Percentiles rank a stretch among this genome's conserved stretches.
phyloP scores from a whole-genome alignment of 129 eudicot species.

The Escallonia rubra region DNA sequence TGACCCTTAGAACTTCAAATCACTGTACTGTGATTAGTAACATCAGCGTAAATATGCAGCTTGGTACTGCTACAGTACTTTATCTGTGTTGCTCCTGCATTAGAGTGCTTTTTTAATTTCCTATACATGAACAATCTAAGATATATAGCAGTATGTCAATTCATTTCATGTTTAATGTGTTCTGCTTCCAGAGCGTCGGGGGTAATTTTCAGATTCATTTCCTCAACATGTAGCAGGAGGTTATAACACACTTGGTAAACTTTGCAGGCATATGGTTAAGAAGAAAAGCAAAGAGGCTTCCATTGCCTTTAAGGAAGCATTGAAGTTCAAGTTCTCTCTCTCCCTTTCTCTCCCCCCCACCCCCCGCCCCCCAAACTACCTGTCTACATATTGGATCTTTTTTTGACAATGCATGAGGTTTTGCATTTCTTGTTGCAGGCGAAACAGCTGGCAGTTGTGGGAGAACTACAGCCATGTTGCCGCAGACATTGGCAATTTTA shows the following conservation, averaged over 20 bases:
- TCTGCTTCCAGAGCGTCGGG: no score
- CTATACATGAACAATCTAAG: no score
- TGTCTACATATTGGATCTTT: neutral
- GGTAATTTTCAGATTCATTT: no score
- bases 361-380: no score
- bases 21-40: no score
- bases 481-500: conserved; percentile 66
- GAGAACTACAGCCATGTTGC: conserved; percentile 83
- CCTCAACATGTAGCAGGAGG: neutral
- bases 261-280: conserved; percentile 68
- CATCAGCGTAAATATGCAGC: no score
- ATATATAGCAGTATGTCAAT: no score
- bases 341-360: neutral
- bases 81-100: no score
- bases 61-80: no score
- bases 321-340: conserved; percentile 60
- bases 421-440: conserved; percentile 20
- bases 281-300: conserved; percentile 70
- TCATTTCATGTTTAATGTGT: no score
- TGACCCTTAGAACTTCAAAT: no score
- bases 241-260: neutral
- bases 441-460: conserved; percentile 99
- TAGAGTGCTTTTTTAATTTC: no score
- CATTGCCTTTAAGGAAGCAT: conserved; percentile 87
- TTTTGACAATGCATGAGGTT: neutral